Evolutionary conservation across 441 rosid genomes (phyloP), one percentile per base, ranked within the genome.

Genomic region (Adansonia madagascariensis): DNA sequence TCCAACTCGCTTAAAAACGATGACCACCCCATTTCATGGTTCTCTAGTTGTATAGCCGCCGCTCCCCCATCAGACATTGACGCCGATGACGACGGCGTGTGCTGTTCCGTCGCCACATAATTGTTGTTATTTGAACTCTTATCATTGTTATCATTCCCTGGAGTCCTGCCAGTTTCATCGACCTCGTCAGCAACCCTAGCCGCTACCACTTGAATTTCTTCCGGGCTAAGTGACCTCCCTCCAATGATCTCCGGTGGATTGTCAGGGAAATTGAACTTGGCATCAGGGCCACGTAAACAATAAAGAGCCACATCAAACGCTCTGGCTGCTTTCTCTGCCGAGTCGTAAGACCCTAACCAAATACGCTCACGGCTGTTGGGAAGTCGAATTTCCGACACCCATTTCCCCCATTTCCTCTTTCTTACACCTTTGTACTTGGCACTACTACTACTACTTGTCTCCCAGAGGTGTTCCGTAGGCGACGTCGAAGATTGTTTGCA

Each of bases 401-500:
- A 94, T 71, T 89, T 94, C 0, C 98, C 97, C 98, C 98, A 92
- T 78, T 92, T 92, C 76, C 98, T 78, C 91, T 90, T 91, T 24
- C 98, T 49, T 14, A 94, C 97, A 6, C 98, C 98, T 15, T 84
- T 92, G 85, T 89, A 94, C 83, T 89, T 90, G 0, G 88, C 84
- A 15, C 57, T 31, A 4, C 7, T 20, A 31, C 31, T 62, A 5
- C 24, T 15, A 15, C 6, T 52, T 24, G 27, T 24, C 27, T 24
- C 27, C 27, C 27, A 24, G 27, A 24, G 27, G 27, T 24, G 27
- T 20, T 56, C 83, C 1, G 52, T 6, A 4, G 55, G 52, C 24
- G 62, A 50, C 1, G 74, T n/a, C 6, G 24, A 55, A 12, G 74
- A 70, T 27, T 50, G 27, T 59, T 2, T 8, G 14, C 41, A 8